Percentiles rank a stretch among this genome's conserved stretches.
phyloP scores from a whole-genome alignment of 2,329 filamentous ascomycete species.

The Verticillium dahliae region DNA sequence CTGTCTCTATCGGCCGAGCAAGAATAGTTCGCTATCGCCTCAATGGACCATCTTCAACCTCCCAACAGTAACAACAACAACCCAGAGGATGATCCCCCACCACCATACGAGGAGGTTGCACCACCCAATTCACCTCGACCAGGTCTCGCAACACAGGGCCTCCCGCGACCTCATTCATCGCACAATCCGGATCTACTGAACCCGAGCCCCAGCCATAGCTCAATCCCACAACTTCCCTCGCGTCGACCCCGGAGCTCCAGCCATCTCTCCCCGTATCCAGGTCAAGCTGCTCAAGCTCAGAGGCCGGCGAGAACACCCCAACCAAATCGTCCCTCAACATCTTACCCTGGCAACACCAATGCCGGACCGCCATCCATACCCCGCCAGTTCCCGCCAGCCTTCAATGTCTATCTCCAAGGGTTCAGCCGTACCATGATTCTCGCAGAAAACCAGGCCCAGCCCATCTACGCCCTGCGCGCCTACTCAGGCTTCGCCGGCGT shows the following conservation, averaged over 20 bases:
- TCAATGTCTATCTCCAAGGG: slow-evolving; percentile 11
- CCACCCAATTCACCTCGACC: neutral
- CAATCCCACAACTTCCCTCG: neutral
- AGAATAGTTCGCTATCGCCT: neutral
- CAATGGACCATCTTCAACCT: neutral
- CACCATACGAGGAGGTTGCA: neutral
- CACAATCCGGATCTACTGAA: neutral
- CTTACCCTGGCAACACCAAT: neutral
- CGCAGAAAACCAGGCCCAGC: slow-evolving; percentile 9
- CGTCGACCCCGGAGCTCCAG: neutral
- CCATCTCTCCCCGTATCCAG: neutral
- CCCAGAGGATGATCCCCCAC: neutral
- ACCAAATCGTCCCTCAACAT: neutral
- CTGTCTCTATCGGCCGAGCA: neutral
- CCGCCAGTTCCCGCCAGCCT: slow-evolving; percentile 11
- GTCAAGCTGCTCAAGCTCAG: neutral
- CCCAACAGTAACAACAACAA: neutral
- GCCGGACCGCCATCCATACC: neutral
- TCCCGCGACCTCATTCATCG: neutral
- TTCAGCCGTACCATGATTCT: slow-evolving; percentile 11
- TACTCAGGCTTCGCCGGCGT: slow-evolving; percentile 8
- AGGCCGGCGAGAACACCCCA: neutral
- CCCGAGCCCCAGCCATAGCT: neutral
- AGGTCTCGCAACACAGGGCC: neutral
- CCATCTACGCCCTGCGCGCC: slow-evolving; percentile 9